Evolutionary conservation across 352 stramenopile species (phyloP).

Genomic region (Phytophthora nicotianae): DNA sequence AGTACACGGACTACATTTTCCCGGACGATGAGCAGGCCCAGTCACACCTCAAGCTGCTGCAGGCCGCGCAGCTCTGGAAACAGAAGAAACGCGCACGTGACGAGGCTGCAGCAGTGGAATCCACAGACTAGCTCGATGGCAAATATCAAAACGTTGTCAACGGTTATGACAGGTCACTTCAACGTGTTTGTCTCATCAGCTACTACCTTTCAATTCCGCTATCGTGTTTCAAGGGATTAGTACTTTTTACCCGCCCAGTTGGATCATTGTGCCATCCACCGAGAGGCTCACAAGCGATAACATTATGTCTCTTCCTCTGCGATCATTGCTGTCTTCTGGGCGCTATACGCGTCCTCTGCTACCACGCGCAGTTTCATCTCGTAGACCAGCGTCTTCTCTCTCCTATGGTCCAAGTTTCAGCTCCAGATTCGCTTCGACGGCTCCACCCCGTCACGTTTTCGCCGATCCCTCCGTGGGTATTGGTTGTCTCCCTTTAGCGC

Average conservation of each 20-base stretch:
- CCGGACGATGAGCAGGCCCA: conserved; percentile 96
- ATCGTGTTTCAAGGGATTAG: conserved; percentile 14
- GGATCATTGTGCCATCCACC: conserved; percentile 14
- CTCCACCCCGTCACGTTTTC: conserved; percentile 50
- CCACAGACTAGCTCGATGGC: conserved; percentile 10
- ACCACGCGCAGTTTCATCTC: not conserved
- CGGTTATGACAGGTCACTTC: conserved; percentile 11
- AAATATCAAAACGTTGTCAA: not conserved
- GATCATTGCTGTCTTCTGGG: conserved; percentile 21
- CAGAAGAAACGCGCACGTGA: conserved; percentile 76
- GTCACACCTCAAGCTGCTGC: conserved; percentile 97
- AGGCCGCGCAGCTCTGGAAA: conserved; percentile 98
- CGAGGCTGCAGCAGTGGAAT: conserved; percentile 33
- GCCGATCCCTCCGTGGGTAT: conserved; percentile 68
- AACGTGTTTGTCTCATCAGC: conserved; percentile 27
- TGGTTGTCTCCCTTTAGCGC: conserved; percentile 60
- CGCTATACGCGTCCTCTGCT: conserved; percentile 13
- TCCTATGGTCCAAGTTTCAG: conserved; percentile 16
- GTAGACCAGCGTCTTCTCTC: conserved; percentile 19
- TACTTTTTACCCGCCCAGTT: not conserved
- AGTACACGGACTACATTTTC: conserved; percentile 99
- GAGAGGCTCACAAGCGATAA: conserved; percentile 12
- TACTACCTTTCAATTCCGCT: conserved; percentile 14
- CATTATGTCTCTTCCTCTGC: conserved; percentile 22
- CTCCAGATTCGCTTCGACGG: conserved; percentile 27